Conservation (phyloP, 225 moss, liverwort and hornwort genomes). For the Marchantia paleacea region DNA sequence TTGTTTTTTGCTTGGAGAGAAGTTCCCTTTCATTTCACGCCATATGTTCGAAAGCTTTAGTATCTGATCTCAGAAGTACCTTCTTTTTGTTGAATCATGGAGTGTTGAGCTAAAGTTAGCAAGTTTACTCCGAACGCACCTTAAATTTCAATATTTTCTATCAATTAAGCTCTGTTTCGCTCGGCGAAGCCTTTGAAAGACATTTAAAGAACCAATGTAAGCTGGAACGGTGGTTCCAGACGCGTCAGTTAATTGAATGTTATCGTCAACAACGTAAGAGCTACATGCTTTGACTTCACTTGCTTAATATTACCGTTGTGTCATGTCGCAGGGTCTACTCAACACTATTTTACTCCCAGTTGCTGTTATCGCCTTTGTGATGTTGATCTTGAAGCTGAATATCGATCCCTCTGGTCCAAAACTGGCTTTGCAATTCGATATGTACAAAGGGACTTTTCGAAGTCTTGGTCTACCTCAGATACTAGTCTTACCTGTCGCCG, state of each 20-base stretch:
- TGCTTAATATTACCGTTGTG: background rate
- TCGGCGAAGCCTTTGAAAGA: background rate
- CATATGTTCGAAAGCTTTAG: background rate
- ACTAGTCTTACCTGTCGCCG: constrained; percentile 62
- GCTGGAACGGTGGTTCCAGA: too few species aligned
- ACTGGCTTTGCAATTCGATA: constrained; percentile 55
- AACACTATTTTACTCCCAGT: constrained; percentile 91
- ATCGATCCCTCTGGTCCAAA: constrained; percentile 86
- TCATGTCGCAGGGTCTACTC: constrained; percentile 63
- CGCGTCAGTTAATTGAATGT: too few species aligned
- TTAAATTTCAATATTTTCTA: too few species aligned
- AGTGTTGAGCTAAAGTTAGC: background rate
- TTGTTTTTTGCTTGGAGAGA: background rate
- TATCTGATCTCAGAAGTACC: background rate
- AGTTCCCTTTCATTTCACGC: background rate
- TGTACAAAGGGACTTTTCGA: constrained; percentile 55
- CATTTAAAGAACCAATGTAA: too few species aligned
- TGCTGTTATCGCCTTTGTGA: constrained; percentile 77
- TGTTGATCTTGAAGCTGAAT: constrained; percentile 91
- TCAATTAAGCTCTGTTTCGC: background rate
- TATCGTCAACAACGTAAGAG: too few species aligned
- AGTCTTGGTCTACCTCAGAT: constrained; percentile 26
- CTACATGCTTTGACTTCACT: too few species aligned
- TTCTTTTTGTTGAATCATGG: background rate
- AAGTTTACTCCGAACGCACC: background rate